Evolutionary conservation across 148 eudicot genomes (phyloP).

Genomic region (Fagopyrum homotropicum): DNA sequence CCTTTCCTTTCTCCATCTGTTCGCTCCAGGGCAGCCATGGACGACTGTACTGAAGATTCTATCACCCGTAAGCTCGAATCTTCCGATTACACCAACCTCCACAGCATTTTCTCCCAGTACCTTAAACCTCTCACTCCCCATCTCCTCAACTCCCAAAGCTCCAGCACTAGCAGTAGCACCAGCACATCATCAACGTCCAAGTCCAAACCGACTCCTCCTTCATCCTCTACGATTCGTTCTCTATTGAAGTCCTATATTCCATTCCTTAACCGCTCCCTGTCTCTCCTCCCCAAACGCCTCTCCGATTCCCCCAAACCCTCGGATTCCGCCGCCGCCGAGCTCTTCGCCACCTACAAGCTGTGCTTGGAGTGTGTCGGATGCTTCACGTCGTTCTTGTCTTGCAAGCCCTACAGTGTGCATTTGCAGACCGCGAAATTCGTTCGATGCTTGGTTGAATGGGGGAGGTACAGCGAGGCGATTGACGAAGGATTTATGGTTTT

Average conservation of each 20-base stretch:
- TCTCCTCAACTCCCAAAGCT: constrained; percentile 21
- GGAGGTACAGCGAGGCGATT: constrained; percentile 40
- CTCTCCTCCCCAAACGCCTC: constrained; percentile 59
- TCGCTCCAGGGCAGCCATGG: constrained; percentile 31
- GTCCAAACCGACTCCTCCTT: constrained; percentile 12
- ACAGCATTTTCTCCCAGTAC: constrained; percentile 28
- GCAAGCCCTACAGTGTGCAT: constrained; percentile 46
- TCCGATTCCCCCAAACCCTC: constrained; percentile 41
- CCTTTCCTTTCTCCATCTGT: neutral
- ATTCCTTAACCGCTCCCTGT: constrained; percentile 38
- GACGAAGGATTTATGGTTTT: constrained; percentile 51
- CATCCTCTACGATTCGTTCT: constrained; percentile 30
- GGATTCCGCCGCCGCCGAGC: constrained; percentile 11
- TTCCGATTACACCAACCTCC: constrained; percentile 32
- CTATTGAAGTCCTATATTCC: constrained; percentile 52
- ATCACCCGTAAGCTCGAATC: constrained; percentile 44
- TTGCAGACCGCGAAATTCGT: constrained; percentile 47
- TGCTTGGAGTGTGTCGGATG: constrained; percentile 47
- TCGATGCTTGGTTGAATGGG: constrained; percentile 57
- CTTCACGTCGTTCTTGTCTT: constrained; percentile 37
- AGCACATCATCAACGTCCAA: constrained; percentile 19
- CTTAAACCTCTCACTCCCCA: constrained; percentile 35
- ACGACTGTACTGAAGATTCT: constrained; percentile 27
- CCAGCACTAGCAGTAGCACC: constrained; percentile 20
- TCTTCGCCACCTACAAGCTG: constrained; percentile 37